phyloP scores from a whole-genome alignment of 208 protist species.

The Acanthamoeba quina region DNA sequence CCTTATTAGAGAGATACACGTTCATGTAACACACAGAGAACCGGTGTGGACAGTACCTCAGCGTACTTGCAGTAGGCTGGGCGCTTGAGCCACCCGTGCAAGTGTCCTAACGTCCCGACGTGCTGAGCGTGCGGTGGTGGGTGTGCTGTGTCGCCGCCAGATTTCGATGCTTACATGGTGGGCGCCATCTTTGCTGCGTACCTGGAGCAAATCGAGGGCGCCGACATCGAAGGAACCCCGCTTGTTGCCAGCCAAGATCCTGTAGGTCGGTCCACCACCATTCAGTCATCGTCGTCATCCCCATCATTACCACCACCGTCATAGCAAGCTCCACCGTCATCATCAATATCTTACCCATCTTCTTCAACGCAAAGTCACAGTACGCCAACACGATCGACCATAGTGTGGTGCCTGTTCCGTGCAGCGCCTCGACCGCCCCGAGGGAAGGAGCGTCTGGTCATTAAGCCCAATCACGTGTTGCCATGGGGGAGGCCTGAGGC shows the following conservation, averaged over 20 bases:
- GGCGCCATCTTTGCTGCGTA: constrained; percentile 12
- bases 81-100: constrained; percentile 65
- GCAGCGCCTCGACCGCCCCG: background rate
- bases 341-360: too few species aligned
- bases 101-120: constrained; percentile 40
- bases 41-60: background rate
- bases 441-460: background rate
- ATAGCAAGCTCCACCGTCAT: too few species aligned
- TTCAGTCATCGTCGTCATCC: too few species aligned
- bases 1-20: background rate
- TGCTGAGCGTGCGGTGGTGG: too few species aligned
- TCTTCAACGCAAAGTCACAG: background rate
- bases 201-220: background rate
- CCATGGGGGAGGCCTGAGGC: too few species aligned
- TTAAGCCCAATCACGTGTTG: too few species aligned
- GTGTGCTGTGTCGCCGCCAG: background rate
- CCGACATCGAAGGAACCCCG: background rate
- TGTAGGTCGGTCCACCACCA: background rate
- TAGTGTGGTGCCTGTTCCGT: constrained; percentile 19
- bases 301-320: too few species aligned
- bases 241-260: background rate
- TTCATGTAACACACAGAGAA: background rate
- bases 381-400: constrained; percentile 47
- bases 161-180: constrained; percentile 57
- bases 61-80: constrained; percentile 33